Evolutionary conservation across 108 stramenopile species (phyloP), one percentile per base, ranked within the genome.

Genomic region (Aurantiochytrium sp.): DNA sequence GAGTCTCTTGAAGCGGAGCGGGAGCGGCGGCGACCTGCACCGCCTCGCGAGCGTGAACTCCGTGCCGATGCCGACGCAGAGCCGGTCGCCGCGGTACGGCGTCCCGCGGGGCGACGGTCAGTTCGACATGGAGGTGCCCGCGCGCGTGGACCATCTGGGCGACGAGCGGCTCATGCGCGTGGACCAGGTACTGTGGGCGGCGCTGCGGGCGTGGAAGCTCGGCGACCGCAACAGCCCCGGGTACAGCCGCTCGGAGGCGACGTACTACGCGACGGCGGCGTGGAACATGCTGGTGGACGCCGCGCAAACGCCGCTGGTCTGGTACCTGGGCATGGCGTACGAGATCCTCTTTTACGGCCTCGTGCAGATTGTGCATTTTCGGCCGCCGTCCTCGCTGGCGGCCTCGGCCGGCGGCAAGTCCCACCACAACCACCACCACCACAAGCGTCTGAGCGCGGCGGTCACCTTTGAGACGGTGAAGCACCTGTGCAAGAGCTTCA

Each of bases 401-500:
- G 50, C 50, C 17, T 52, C 17, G 50, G 50, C 15, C 2, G 34
- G 27, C 32, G 59, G 32, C 59, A 65, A 65, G 59, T 65, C 59
- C 15, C 27, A 65, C 59, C 8, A n/a, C 27, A 6, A 81, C 8
- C 15, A n/a, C 27, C 73, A 81, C 8, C 15, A 34, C 21, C 6
- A 17, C 24, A 81, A 81, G 45, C 73, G 73, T 81, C 30, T 48
- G 42, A 81, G 73, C 24, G 45, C 45, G 39, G 0, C 42, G 42
- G 12, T 81, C 39, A 48, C 45, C 19, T 12, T 12, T 1, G 73
- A 81, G 1, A 48, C 39, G 6, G 19, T 81, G 19, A 81, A 81
- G 45, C 73, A 81, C 12, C 73, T 81, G 17, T 81, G 73, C 45
- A 81, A 81, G 39, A 81, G 73, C 45, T 81, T 81, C 73, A 81